phyloP scores from a whole-genome alignment of 352 stramenopile genomes.

The Pelagophyceae sp. region DNA sequence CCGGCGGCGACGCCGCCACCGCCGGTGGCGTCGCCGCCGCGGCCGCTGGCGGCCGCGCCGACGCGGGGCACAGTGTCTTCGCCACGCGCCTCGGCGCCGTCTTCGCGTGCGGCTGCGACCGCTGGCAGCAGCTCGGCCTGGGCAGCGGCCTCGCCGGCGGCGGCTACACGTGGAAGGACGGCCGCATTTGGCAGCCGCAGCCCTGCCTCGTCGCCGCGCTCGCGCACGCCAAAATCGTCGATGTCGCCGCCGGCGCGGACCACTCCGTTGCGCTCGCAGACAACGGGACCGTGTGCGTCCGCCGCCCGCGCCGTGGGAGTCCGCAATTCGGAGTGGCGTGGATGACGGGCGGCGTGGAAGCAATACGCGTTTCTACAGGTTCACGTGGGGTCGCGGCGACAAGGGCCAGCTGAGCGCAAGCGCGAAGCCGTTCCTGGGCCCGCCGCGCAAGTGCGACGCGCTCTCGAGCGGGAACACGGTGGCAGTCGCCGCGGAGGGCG shows the following conservation, averaged over 20 bases:
- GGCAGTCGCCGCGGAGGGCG: neutral
- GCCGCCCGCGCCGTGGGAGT: too few species aligned
- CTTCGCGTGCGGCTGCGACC: neutral
- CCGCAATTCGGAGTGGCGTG: too few species aligned
- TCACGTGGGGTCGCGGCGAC: constrained; percentile 5
- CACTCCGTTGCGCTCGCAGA: neutral
- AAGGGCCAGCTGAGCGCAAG: neutral
- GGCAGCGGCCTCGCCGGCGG: neutral
- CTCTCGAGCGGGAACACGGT: neutral
- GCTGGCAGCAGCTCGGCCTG: neutral
- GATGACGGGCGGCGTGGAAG: too few species aligned
- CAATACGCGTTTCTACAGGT: too few species aligned
- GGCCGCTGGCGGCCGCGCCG: neutral
- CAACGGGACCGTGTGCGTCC: neutral
- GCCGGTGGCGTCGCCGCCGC: too few species aligned
- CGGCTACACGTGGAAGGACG: constrained; percentile 10
- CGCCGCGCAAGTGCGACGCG: neutral
- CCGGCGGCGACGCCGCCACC: neutral
- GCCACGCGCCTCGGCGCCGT: neutral
- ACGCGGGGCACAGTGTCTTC: neutral
- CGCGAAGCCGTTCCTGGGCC: neutral
- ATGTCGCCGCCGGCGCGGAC: constrained; percentile 2
- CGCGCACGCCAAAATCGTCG: neutral
- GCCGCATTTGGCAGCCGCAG: neutral
- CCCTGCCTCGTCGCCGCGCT: neutral